Evolutionary conservation across 768 basidiomycete genomes (phyloP), one percentile per base, ranked within the genome.

Genomic region (Lanmaoa pseudosensibilis): DNA sequence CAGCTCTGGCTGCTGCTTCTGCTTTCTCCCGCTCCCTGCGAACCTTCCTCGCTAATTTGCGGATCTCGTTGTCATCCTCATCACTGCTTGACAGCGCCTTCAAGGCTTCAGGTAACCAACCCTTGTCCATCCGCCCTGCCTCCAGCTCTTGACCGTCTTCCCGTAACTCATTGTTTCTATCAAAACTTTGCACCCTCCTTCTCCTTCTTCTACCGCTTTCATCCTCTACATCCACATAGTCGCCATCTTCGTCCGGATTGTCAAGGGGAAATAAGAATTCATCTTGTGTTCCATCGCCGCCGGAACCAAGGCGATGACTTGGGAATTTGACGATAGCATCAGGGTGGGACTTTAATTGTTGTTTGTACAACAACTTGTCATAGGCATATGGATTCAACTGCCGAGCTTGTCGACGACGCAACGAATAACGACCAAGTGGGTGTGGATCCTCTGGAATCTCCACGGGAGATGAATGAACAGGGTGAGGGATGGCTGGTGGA

Each of bases 361-460:
- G 68, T 53, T 81, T 78, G 66, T 90, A 90, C 37, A 70, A 39
- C 12, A 73, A 40, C 50, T 80, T 73, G 55, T 90, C 88, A 34
- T 78, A 77, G 12, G 75, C 77, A 61, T 85, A 91, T 1, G 89
- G 89, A 13, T 81, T 77, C 16, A 84, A 57, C 64, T 91, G 89
- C 19, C 78, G 74, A 37, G 77, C 68, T 33, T 78, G 73, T 21
- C 89, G 81, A 45, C 65, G 62, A 36, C 88, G 83, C 37, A 90
- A 72, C 1, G 81, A 71, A 65, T 88, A 87, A 33, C 84, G 75
- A 27, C 62, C 53, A 30, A 60, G 46, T 16, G 56, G 63, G 4
- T 56, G 58, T 27, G 56, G 51, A 54, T 64, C 66, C n/a, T 54
- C 59, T 10, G 65, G 57, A 13, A 67, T 55, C 43, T 36, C 52